Base-by-base conservation (phyloP, 2,329 filamentous ascomycete genomes). In the Talaromyces sp. region DNA sequence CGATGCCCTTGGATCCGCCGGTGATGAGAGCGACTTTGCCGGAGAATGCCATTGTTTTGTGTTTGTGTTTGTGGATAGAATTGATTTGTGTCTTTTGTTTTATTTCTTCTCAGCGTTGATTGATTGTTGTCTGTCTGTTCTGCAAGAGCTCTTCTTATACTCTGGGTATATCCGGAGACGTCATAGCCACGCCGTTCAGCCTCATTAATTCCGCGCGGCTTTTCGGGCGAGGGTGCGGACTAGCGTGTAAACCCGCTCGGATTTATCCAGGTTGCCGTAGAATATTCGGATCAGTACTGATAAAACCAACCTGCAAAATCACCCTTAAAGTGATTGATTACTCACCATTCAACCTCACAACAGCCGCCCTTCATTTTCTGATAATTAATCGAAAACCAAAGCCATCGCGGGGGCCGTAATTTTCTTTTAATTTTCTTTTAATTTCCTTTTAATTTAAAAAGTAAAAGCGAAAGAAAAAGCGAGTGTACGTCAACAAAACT, bases 1-100 rank as follows among this genome's bases (percentile, higher is more conserved):
- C 77, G 57, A 80, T 79, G 55, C 75, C 77, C 57, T 72, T 73
- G 19, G 73, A 74, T 6, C 72, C 74, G 44, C 77, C 77, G 9
- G 77, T 79, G 53, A 79, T 72, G 52, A 79, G 64, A 57, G 73
- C 70, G 49, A 76, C 71, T 64, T 70, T 71, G n/a, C 67, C 70
- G 25, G 65, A 22, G 25, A 70, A 65, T 49, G 69, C 68, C 69
- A 71, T 69, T 30, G 3, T 53, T 53, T 30, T 28, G 30, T 17
- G n/a, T 11, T 52, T 22, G 42, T 8, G 42, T 8, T 19, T 22
- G 42, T 22, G 32, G 11, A 13, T 33, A 33, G 10, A 19, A 9
- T 19, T 19, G 17, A 19, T 19, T 19, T 33, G 17, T 19, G 19
- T 15, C 17, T 44, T n/a, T 19, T 17, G 4, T 39, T 39, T 17